A percentile compares a stretch with the other conserved stretches of the same genome.
phyloP scores from a whole-genome alignment of 257 asterid species.

The Petunia secreta region DNA sequence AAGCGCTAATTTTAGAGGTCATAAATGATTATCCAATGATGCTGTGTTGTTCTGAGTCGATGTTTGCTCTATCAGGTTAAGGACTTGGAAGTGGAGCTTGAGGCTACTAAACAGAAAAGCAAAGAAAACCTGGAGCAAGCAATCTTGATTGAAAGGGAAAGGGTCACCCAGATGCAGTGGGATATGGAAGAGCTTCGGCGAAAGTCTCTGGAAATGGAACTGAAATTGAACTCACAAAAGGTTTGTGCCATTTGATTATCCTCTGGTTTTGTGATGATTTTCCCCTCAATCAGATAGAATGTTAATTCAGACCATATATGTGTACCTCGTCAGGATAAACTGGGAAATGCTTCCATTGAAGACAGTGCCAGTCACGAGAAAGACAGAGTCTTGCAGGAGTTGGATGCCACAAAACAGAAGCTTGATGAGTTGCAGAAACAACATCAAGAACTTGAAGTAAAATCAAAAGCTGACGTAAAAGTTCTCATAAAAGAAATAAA shows the following conservation, averaged over 20 bases:
- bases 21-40: not conserved
- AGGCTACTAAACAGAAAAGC: constrained; percentile 74
- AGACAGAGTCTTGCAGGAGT: constrained; percentile 53
- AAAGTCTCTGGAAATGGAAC: constrained; percentile 81
- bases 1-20: constrained; percentile 8
- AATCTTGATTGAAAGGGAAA: constrained; percentile 80
- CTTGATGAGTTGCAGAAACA: constrained; percentile 63
- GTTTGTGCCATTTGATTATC: constrained; percentile 42
- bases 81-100: constrained; percentile 98
- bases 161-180: constrained; percentile 99
- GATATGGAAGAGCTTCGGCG: constrained; percentile 95
- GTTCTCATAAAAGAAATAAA: constrained; percentile 90
- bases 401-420: constrained; percentile 60
- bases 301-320: constrained; percentile 7
- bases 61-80: constrained; percentile 64
- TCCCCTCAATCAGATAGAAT: constrained; percentile 29
- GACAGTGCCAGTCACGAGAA: constrained; percentile 47
- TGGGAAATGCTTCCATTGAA: constrained; percentile 37
- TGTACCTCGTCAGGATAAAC: constrained; percentile 47
- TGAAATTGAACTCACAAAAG: constrained; percentile 75
- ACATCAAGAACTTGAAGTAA: constrained; percentile 73
- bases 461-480: constrained; percentile 85
- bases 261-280: constrained; percentile 27
- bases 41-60: not conserved
- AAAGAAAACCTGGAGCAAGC: constrained; percentile 96